phyloP scores from a whole-genome alignment of 2,329 filamentous ascomycete genomes.

The Exophiala aquamarina region DNA sequence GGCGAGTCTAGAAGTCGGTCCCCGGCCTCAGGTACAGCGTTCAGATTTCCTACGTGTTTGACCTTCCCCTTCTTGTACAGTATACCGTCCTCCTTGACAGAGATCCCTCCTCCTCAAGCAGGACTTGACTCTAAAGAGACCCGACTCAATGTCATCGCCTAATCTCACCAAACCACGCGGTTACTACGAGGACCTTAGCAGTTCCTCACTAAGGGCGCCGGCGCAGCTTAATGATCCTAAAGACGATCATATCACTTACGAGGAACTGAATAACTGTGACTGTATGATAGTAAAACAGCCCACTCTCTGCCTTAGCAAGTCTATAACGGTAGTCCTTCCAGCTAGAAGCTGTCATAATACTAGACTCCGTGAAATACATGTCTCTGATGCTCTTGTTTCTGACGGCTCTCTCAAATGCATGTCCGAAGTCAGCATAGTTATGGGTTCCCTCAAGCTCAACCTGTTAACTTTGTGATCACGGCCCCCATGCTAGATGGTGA shows the following conservation, averaged over 20 bases:
- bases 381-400: slow-evolving; percentile 6
- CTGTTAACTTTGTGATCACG: slow-evolving; percentile 6
- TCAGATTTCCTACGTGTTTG: not conserved
- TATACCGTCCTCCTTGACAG: slow-evolving; percentile 1
- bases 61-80: not conserved
- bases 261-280: slow-evolving; percentile 1
- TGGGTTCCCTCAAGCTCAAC: slow-evolving; percentile 5
- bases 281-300: not conserved
- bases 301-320: slow-evolving; percentile 6
- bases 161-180: not conserved
- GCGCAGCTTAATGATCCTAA: slow-evolving; percentile 2
- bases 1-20: not conserved
- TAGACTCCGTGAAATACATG: slow-evolving; percentile 7
- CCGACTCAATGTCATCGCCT: slow-evolving; percentile 1
- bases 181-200: not conserved
- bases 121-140: slow-evolving; percentile 1
- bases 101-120: slow-evolving; percentile 1
- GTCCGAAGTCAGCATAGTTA: slow-evolving; percentile 6
- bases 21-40: not conserved
- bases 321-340: slow-evolving; percentile 6
- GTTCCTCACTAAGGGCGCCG: slow-evolving; percentile 1
- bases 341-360: slow-evolving; percentile 6
- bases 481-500: slow-evolving; percentile 5
- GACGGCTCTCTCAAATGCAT: slow-evolving; percentile 5
- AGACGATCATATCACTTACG: slow-evolving; percentile 4